Base-by-base conservation (phyloP, 805 yeast genomes). In the Ascoidea asiatica region DNA sequence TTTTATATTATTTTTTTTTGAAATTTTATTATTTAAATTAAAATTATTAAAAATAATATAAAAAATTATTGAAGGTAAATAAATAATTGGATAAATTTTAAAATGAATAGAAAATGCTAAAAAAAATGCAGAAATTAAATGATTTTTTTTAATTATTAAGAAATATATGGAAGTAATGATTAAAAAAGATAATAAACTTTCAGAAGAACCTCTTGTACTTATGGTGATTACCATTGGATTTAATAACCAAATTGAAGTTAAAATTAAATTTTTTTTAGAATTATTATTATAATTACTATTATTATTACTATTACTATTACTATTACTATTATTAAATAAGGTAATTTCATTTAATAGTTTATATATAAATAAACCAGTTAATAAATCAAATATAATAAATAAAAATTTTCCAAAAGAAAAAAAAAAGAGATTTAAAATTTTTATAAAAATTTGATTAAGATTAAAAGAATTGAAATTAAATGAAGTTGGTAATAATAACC, bases 171-270 rank as follows among this genome's bases (percentile, higher is more conserved):
- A 63, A 5, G 70, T 56, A 70, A 87, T 73, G 3, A 88, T 72
- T 51, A 90, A 64, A 29, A 85, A 88, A 2, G 94, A 86, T 40
- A 92, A 61, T 1, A 92, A 69, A 49, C 96, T 88, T 56, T 92
- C 98, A 0, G 95, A 82, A 21, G 92, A 84, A 1, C 98, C 98
- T 40, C 98, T 69, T 0, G 97, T 87, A 51, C 90, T 79, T 42
- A 92, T 92, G 1, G 95, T 87, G 29, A 81, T 76, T 0, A 89
- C 97, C 92, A 92, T 84, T 15, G 98, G 97, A 58, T 92, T 92
- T 52, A 87, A 67, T 18, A 92, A 67, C 97, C 97, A 92, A 4
- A 90, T 63, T 2, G 81, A 60, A 11, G 79, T 60, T 38, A 78
- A 65, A 5, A 66, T 50, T 11, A 71, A 46, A n/a, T 67, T 65